Evolutionary conservation across 139 green algal genomes (phyloP).

Genomic region (Micractinium conductrix): DNA sequence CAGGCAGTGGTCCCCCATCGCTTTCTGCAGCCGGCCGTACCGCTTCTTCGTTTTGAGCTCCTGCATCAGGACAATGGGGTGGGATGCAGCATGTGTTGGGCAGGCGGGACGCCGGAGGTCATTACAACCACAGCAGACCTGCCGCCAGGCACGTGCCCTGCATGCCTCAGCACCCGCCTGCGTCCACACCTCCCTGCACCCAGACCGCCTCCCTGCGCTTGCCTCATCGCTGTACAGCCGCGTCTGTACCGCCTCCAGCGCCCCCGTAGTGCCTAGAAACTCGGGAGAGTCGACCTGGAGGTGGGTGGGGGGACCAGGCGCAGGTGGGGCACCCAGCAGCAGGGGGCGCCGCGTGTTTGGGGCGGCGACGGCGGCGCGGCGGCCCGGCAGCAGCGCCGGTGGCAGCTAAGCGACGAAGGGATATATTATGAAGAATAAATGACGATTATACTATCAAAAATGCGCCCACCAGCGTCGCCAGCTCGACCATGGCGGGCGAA

Average conservation of each 20-base stretch:
- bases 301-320: no score
- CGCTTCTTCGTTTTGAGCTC: conserved; percentile 57
- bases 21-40: conserved; percentile 84
- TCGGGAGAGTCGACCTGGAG: conserved; percentile 34
- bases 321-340: no score
- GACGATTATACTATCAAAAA: no score
- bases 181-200: background rate
- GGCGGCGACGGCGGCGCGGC: no score
- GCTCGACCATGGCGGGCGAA: conserved; percentile 60
- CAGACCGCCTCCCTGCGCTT: background rate
- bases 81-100: no score
- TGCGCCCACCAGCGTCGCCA: conserved; percentile 65
- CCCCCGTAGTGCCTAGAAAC: conserved; percentile 38
- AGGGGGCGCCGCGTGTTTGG: no score
- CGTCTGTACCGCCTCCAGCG: conserved; percentile 53
- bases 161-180: background rate
- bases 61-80: conserved; percentile 11
- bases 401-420: no score
- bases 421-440: no score
- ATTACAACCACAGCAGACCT: background rate
- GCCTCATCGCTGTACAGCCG: conserved; percentile 56
- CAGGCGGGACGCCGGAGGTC: no score
- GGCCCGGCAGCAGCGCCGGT: no score
- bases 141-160: no score
- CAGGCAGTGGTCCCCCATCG: conserved; percentile 83